These are phyloP conservation scores for Sporobolomyces pararoseus DNA, from an alignment of 768 basidiomycete genomes.

Conservation along the genomic window DNA sequence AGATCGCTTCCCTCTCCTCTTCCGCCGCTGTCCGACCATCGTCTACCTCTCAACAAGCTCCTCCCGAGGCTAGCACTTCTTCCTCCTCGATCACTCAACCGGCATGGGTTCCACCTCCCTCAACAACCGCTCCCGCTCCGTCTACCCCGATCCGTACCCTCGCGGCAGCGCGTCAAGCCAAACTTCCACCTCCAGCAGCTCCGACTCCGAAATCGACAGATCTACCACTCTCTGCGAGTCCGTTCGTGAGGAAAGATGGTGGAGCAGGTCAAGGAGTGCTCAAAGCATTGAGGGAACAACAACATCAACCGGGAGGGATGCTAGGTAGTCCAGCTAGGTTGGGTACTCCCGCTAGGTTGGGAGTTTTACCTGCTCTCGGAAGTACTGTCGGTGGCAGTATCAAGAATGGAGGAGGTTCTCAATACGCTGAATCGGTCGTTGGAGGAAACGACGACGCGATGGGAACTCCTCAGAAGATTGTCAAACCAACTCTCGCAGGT, in stretches of 20 bases:
- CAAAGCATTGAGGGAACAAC: conserved; percentile 17
- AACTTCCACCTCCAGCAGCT: conserved; percentile 10
- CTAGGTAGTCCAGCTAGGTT: not conserved
- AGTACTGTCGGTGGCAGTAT: not conserved
- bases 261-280: conserved; percentile 14
- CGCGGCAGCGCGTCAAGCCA: conserved; percentile 4
- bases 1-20: not conserved
- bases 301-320: not conserved
- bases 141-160: conserved; percentile 20
- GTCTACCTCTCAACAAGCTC: not conserved
- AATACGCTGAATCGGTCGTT: not conserved
- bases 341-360: not conserved
- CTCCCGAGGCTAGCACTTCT: not conserved
- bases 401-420: not conserved
- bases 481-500: conserved; percentile 17
- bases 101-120: conserved; percentile 28
- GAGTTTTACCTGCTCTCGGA: not conserved
- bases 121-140: not conserved
- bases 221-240: conserved; percentile 35
- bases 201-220: conserved; percentile 13
- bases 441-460: not conserved
- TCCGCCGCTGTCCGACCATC: not conserved
- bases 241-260: conserved; percentile 28
- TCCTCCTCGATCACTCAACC: conserved; percentile 26
- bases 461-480: too few species aligned